Conservation (phyloP, 108 stramenopile species). For the Skeletonema tropicum region DNA sequence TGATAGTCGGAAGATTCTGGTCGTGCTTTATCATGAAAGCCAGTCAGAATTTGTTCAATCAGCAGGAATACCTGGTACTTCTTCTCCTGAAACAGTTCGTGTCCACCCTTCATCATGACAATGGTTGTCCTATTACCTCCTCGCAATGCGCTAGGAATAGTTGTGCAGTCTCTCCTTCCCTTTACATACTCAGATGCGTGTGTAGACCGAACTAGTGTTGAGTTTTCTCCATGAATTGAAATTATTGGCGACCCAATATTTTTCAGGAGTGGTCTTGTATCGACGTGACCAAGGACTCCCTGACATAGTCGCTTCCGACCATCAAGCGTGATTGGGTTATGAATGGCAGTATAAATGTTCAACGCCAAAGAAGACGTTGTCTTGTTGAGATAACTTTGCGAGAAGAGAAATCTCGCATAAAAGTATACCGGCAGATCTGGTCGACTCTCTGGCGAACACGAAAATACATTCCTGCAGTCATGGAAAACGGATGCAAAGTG, state of each 20-base stretch:
- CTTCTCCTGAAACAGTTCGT: conserved; percentile 87
- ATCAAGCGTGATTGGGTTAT: conserved; percentile 80
- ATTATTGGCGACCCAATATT: conserved; percentile 64
- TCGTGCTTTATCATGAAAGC: conserved; percentile 44
- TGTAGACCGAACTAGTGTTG: conserved; percentile 67
- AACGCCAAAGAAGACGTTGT: conserved; percentile 86
- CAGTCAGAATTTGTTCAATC: conserved; percentile 81
- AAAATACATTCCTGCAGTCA: conserved; percentile 88
- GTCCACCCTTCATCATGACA: conserved; percentile 83
- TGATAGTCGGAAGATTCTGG: background rate
- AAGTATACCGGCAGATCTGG: conserved; percentile 93
- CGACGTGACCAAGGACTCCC: conserved; percentile 75
- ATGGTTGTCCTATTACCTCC: conserved; percentile 65
- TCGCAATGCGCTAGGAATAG: conserved; percentile 62
- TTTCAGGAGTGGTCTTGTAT: conserved; percentile 66
- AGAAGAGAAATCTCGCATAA: conserved; percentile 87
- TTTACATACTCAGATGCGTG: conserved; percentile 76
- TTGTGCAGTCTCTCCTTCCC: conserved; percentile 56
- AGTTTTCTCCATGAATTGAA: conserved; percentile 76
- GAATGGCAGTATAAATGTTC: conserved; percentile 88
- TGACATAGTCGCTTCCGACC: conserved; percentile 80
- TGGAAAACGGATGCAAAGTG: conserved; percentile 87
- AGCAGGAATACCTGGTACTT: conserved; percentile 64
- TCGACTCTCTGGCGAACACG: conserved; percentile 72
- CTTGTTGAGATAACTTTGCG: conserved; percentile 68